These are phyloP conservation scores for slime mould (Dictyostelium discoideum) DNA, from an alignment of 78 protist genomes.

Conservation along the genomic window dicty_2.7 NC_007089.4:890501-891000, in stretches of 20 bases:
- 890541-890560: no score
- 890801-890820: not conserved
- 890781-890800: not conserved
- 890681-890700: not conserved
- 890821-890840: not conserved
- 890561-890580: no score
- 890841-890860: not conserved
- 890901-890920: slow-evolving; percentile 60
- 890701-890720: not conserved
- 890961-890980: slow-evolving; percentile 19
- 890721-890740: not conserved
- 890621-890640: not conserved
- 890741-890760: not conserved
- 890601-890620: not conserved
- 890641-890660: slow-evolving; percentile 10
- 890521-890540: no score
- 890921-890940: slow-evolving; percentile 77
- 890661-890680: not conserved
- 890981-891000: slow-evolving; percentile 42
- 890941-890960: slow-evolving; percentile 75
- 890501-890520: not conserved
- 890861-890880: not conserved
- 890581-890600: not conserved
- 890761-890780: not conserved
- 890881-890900: slow-evolving; percentile 28